These are phyloP conservation scores for Coniochaeta sp. DNA, from an alignment of 2,329 filamentous ascomycete genomes.

Conservation along the genomic window DNA sequence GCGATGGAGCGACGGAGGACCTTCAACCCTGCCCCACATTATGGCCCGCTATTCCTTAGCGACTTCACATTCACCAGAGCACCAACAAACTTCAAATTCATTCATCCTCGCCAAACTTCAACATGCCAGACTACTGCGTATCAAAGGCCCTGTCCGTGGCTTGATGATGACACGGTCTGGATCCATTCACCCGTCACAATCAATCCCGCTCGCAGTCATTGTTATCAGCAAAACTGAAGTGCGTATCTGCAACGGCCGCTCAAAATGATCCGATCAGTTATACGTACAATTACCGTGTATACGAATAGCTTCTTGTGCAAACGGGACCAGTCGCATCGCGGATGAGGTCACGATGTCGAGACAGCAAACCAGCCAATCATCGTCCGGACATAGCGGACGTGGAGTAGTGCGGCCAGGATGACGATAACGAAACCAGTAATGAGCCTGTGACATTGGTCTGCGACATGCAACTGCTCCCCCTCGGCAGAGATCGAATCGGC, in stretches of 20 bases:
- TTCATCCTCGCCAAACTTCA: too few relatives aligned
- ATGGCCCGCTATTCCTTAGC: neutral
- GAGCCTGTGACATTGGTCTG: neutral
- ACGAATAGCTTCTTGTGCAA: neutral
- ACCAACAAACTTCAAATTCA: neutral
- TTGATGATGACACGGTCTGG: too few relatives aligned
- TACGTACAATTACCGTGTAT: neutral
- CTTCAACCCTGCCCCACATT: neutral
- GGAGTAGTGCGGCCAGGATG: neutral
- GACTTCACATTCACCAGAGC: neutral
- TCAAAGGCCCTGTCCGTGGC: too few relatives aligned
- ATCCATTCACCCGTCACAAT: too few relatives aligned
- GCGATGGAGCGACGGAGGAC: neutral
- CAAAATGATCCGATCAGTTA: neutral
- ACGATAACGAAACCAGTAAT: neutral
- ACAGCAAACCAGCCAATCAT: neutral
- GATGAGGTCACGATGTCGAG: neutral
- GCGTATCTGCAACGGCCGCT: too few relatives aligned
- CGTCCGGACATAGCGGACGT: neutral
- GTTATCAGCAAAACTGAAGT: too few relatives aligned
- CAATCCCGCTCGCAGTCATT: too few relatives aligned
- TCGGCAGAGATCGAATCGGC: neutral
- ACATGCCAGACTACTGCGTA: too few relatives aligned
- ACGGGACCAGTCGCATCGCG: neutral
- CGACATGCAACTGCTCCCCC: neutral